A percentile compares a stretch with the other conserved stretches of the same genome.
These are phyloP conservation scores for Albugo laibachii DNA, from an alignment of 352 stramenopile species.

Conservation along the genomic window DNA sequence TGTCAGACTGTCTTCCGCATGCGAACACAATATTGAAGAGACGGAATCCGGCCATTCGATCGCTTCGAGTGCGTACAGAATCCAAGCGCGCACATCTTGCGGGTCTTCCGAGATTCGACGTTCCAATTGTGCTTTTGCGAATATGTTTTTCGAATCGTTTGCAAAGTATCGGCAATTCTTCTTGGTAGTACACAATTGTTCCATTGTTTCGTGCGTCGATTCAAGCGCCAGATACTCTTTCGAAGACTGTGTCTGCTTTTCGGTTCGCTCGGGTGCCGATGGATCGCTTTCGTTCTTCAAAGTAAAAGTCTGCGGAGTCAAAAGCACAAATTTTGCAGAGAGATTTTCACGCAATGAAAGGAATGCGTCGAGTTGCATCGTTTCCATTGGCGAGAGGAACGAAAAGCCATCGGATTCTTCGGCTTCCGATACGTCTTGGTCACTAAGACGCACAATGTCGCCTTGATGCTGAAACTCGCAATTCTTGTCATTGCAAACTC, in stretches of 20 bases:
- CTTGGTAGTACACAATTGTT: background rate
- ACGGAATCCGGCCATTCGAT: background rate
- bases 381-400: too few species aligned
- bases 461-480: constrained; percentile 41
- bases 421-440: too few species aligned
- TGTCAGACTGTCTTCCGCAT: too few species aligned
- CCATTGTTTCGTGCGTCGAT: background rate
- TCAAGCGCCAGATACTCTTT: constrained; percentile 2
- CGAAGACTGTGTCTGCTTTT: too few species aligned
- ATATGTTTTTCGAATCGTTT: background rate
- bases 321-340: too few species aligned
- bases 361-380: too few species aligned
- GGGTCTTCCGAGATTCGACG: background rate
- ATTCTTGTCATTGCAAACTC: constrained; percentile 52
- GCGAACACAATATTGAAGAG: too few species aligned
- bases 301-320: background rate
- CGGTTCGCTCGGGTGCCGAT: too few species aligned
- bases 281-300: constrained; percentile 9
- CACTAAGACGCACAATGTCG: constrained; percentile 16
- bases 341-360: too few species aligned
- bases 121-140: constrained; percentile 2
- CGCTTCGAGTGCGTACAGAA: constrained; percentile 6
- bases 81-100: constrained; percentile 9
- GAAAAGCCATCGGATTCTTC: too few species aligned
- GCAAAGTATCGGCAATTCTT: constrained; percentile 1